These are phyloP conservation scores for Amphirosellinia nigrospora DNA, from an alignment of 495 filamentous ascomycete genomes.

Conservation along the genomic window DNA sequence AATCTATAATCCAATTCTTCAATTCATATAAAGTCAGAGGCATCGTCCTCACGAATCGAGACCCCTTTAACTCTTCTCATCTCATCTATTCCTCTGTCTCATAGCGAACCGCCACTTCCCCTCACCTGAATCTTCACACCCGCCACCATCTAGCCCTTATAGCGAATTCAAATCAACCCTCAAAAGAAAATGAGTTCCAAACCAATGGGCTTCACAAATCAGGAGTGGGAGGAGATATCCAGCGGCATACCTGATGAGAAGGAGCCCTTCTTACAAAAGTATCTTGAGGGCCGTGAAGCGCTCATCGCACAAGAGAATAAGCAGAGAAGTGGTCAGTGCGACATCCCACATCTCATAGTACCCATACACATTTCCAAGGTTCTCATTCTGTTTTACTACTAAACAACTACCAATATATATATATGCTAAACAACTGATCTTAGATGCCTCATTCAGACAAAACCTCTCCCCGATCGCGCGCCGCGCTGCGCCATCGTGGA, in stretches of 20 bases:
- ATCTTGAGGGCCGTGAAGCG: conserved; percentile 75
- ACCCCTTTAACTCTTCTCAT: background rate
- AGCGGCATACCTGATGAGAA: conserved; percentile 58
- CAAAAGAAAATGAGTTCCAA: conserved; percentile 12
- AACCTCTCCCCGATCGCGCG: conserved; percentile 74
- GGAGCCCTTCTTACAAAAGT: conserved; percentile 80
- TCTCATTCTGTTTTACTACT: background rate
- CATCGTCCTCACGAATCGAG: background rate
- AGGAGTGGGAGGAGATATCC: conserved; percentile 60
- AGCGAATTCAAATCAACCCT: background rate
- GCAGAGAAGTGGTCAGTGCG: conserved; percentile 73
- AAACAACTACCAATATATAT: conserved; percentile 2
- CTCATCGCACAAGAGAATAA: conserved; percentile 81
- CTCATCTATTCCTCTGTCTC: background rate
- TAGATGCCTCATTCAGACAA: conserved; percentile 69
- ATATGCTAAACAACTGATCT: conserved; percentile 13
- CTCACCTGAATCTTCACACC: background rate
- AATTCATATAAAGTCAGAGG: conserved; percentile 8
- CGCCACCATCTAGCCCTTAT: background rate
- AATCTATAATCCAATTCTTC: background rate
- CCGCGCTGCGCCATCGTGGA: conserved; percentile 79
- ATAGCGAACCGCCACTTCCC: background rate
- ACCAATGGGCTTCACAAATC: conserved; percentile 47
- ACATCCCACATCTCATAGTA: background rate
- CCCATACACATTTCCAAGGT: no score